phyloP scores from a whole-genome alignment of 768 basidiomycete genomes.

The Phaffia tasmanica region DNA sequence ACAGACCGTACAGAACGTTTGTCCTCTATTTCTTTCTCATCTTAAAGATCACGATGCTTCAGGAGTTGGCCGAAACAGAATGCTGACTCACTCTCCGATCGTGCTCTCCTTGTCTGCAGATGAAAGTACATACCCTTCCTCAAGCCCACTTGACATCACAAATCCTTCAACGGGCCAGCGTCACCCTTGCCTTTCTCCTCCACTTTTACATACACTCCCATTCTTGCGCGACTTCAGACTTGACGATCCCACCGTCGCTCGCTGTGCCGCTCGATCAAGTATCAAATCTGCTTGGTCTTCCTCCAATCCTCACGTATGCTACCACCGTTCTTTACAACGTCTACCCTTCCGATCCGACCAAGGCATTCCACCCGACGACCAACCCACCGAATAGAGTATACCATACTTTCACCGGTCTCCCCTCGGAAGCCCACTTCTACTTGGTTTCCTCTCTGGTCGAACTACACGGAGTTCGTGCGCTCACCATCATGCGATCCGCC shows the following conservation, averaged over 20 bases:
- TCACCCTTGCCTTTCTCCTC: conserved; percentile 75
- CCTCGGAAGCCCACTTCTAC: conserved; percentile 78
- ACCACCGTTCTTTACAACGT: conserved; percentile 83
- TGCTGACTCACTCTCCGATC: neutral
- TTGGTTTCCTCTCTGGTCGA: conserved; percentile 77
- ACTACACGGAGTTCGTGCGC: conserved; percentile 66
- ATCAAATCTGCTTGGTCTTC: conserved; percentile 59
- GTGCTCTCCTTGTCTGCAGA: conserved; percentile 40
- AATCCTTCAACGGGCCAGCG: conserved; percentile 68
- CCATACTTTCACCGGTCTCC: conserved; percentile 56
- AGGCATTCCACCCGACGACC: conserved; percentile 25
- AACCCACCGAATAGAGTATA: conserved; percentile 48
- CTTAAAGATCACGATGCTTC: neutral
- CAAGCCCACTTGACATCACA: conserved; percentile 49
- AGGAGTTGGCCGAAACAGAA: neutral
- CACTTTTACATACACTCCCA: conserved; percentile 72
- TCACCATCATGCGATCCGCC: conserved; percentile 70
- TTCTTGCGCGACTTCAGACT: conserved; percentile 11
- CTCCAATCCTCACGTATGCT: conserved; percentile 79
- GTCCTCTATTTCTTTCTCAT: neutral
- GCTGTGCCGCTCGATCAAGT: conserved; percentile 65
- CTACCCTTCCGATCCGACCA: conserved; percentile 29
- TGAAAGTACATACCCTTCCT: conserved; percentile 56
- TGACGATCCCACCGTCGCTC: conserved; percentile 54
- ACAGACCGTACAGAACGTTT: conserved; percentile 39